Evolutionary conservation across 139 green algal genomes (phyloP).

Genomic region (Coccomyxa sp.): DNA sequence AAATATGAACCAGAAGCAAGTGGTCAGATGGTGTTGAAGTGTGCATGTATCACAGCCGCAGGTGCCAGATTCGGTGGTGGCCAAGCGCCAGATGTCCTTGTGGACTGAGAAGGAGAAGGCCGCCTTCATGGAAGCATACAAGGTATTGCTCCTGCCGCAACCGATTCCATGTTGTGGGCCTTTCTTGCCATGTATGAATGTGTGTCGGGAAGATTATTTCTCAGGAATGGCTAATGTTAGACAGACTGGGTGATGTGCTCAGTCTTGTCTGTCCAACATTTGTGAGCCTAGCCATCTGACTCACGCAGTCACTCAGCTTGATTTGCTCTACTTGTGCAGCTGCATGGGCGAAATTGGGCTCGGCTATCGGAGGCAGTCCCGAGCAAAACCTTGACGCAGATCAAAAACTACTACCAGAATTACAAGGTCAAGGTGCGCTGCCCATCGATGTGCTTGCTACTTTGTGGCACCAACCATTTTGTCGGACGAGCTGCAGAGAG

Average conservation of each 20-base stretch:
- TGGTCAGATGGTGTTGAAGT: no score
- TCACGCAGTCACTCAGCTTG: no score
- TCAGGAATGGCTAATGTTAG: no score
- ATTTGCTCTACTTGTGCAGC: conserved; percentile 10
- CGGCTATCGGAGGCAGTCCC: conserved; percentile 52
- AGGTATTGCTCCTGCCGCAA: conserved; percentile 1
- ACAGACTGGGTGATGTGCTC: no score
- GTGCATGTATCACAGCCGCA: background rate
- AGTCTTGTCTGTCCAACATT: no score
- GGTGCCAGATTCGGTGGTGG: background rate
- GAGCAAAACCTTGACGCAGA: conserved; percentile 56
- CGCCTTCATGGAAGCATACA: conserved; percentile 41
- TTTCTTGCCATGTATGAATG: no score
- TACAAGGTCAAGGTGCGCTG: conserved; percentile 59
- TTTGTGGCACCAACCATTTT: no score
- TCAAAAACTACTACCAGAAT: conserved; percentile 81
- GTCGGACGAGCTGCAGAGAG: no score
- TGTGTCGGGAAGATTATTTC: no score
- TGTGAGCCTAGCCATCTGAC: no score
- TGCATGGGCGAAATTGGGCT: conserved; percentile 60
- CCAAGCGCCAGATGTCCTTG: conserved; percentile 18
- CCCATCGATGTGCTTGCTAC: background rate
- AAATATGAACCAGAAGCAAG: no score
- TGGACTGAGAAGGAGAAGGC: conserved; percentile 53
- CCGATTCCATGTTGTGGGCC: no score